These are phyloP conservation scores for Capsicum baccatum DNA, from an alignment of 257 asterid genomes.

Conservation along the genomic window DNA sequence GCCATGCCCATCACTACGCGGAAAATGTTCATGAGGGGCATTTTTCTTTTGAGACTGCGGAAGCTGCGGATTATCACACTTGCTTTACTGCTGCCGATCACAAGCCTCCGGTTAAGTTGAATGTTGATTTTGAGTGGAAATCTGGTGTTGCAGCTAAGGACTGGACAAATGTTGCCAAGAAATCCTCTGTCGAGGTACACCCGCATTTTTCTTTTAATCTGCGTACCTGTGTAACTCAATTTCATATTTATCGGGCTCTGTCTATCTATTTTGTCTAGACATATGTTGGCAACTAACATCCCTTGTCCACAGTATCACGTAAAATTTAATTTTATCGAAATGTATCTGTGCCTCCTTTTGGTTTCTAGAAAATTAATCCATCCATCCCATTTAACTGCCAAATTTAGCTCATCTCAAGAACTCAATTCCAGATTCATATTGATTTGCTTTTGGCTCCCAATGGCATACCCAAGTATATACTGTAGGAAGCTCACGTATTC, in stretches of 20 bases:
- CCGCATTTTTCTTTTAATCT: neutral
- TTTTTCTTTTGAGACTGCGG: slow-evolving; percentile 79
- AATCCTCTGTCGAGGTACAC: slow-evolving; percentile 88
- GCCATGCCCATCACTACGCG: slow-evolving; percentile 74
- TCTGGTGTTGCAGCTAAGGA: slow-evolving; percentile 95
- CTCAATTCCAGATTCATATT: neutral
- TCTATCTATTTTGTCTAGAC: neutral
- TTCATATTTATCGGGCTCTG: neutral
- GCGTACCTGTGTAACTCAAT: slow-evolving; percentile 16
- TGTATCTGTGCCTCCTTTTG: neutral
- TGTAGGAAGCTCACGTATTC: neutral
- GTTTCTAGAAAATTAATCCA: neutral
- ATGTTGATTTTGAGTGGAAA: slow-evolving; percentile 88
- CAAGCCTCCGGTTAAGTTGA: slow-evolving; percentile 61
- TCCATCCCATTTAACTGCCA: no score
- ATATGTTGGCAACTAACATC: neutral
- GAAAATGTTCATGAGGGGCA: slow-evolving; percentile 87
- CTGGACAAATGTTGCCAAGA: slow-evolving; percentile 90
- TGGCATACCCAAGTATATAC: neutral
- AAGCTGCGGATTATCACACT: slow-evolving; percentile 87
- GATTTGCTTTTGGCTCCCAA: neutral
- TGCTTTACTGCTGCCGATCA: slow-evolving; percentile 82
- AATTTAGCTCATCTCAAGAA: neutral
- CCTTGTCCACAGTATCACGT: neutral
- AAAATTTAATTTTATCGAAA: neutral